Evolutionary conservation across 805 yeast species (phyloP).

Genomic region (Monosporozyma servazzii): DNA sequence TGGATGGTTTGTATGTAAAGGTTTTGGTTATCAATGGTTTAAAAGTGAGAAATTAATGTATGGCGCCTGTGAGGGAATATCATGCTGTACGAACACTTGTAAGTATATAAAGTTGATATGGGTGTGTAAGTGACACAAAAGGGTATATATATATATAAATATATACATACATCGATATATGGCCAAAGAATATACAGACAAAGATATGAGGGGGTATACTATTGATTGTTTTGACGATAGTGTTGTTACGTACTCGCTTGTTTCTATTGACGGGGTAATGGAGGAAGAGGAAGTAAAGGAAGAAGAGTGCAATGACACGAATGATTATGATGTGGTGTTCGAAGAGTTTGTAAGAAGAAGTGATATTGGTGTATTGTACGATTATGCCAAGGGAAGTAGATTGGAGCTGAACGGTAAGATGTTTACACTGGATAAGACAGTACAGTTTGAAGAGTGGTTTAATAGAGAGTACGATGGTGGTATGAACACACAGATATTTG

Average conservation of each 20-base stretch:
- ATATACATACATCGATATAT: not conserved
- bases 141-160: not conserved
- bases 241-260: not conserved
- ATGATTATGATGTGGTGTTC: too few relatives aligned
- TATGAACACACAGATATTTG: not conserved
- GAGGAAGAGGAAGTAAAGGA: not conserved
- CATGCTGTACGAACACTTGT: not conserved
- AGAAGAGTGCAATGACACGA: not conserved
- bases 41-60: too few relatives aligned
- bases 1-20: conserved; percentile 22
- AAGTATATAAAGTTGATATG: not conserved
- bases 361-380: not conserved
- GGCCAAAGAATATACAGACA: not conserved
- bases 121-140: too few relatives aligned
- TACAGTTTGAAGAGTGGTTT: not conserved
- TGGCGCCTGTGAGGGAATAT: not conserved
- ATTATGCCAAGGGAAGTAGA: too few relatives aligned
- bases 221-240: not conserved
- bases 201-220: not conserved
- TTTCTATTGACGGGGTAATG: too few relatives aligned
- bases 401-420: too few relatives aligned
- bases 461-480: not conserved
- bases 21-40: conserved; percentile 11
- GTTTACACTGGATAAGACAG: not conserved
- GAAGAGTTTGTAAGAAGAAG: too few relatives aligned